Percentiles rank a stretch among this genome's conserved stretches.
Evolutionary conservation across 306 rosid genomes (phyloP).

Genomic region (Abrus precatorius): DNA sequence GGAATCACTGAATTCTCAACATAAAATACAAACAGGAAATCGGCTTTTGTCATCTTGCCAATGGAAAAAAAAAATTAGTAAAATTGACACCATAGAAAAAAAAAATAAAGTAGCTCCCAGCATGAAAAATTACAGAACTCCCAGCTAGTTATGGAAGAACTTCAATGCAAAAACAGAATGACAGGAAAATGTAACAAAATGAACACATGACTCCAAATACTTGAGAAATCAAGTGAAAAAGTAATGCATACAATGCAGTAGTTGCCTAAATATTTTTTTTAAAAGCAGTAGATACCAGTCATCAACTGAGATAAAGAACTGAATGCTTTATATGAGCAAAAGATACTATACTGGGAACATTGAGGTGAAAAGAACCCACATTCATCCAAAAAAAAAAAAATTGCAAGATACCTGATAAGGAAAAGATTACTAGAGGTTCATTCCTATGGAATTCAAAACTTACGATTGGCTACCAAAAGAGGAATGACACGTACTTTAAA

Average conservation of each 20-base stretch:
- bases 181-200: conserved; percentile 6
- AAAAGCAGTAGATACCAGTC: neutral
- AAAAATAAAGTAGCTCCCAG: conserved; percentile 21
- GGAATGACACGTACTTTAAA: neutral
- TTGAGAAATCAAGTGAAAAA: neutral
- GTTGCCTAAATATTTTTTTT: neutral
- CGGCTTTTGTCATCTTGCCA: neutral
- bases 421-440: neutral
- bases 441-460: neutral
- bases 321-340: conserved; percentile 24
- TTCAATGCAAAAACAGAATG: neutral
- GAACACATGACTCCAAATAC: conserved; percentile 6
- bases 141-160: neutral
- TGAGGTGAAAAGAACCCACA: neutral
- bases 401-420: conserved; percentile 10
- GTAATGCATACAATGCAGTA: neutral
- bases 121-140: neutral
- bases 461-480: conserved; percentile 6
- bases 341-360: neutral
- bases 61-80: conserved; percentile 1
- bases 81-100: conserved; percentile 7
- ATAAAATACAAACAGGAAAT: neutral
- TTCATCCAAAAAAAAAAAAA: conserved; percentile 21
- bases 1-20: conserved; percentile 5
- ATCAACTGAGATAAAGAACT: conserved; percentile 21